Evolutionary conservation across 768 basidiomycete species (phyloP).

Genomic region (Lanmaoa pseudosensibilis): DNA sequence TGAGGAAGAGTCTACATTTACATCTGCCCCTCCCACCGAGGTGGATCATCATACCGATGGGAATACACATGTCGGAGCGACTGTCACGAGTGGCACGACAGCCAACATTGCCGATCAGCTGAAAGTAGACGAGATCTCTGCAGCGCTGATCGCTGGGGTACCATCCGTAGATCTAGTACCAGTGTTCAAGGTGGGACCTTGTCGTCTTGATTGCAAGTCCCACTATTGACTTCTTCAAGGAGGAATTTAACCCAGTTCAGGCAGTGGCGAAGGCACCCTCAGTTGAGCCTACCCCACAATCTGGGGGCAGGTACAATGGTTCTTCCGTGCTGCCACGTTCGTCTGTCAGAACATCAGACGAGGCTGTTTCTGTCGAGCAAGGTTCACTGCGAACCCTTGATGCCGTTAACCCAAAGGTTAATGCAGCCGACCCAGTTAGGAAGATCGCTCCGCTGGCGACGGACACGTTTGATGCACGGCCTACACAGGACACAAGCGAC

Average conservation of each 20-base stretch:
- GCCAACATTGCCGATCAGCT: constrained; percentile 18
- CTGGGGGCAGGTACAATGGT: constrained; percentile 1
- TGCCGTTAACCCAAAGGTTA: background rate
- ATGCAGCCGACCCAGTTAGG: background rate
- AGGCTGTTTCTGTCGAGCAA: constrained; percentile 6
- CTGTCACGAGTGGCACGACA: constrained; percentile 23
- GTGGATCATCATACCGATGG: constrained; percentile 32
- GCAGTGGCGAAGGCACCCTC: constrained; percentile 11
- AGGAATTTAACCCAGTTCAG: constrained; percentile 1
- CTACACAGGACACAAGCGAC: background rate
- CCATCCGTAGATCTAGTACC: background rate
- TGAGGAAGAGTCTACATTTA: constrained; percentile 45
- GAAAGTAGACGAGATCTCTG: constrained; percentile 4
- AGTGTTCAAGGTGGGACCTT: constrained; percentile 14
- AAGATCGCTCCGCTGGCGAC: background rate
- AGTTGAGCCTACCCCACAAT: constrained; percentile 16
- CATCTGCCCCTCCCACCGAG: constrained; percentile 24
- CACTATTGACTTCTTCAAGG: constrained; percentile 7
- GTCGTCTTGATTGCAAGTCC: background rate
- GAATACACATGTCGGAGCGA: constrained; percentile 16
- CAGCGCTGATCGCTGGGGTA: background rate
- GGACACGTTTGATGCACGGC: background rate
- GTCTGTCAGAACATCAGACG: constrained; percentile 7
- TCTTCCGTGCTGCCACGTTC: background rate
- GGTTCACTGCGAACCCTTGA: background rate